A percentile compares a stretch with the other conserved stretches of the same genome.
Conservation (phyloP, 805 yeast species). For the Diddensiella santjacobensis region DNA sequence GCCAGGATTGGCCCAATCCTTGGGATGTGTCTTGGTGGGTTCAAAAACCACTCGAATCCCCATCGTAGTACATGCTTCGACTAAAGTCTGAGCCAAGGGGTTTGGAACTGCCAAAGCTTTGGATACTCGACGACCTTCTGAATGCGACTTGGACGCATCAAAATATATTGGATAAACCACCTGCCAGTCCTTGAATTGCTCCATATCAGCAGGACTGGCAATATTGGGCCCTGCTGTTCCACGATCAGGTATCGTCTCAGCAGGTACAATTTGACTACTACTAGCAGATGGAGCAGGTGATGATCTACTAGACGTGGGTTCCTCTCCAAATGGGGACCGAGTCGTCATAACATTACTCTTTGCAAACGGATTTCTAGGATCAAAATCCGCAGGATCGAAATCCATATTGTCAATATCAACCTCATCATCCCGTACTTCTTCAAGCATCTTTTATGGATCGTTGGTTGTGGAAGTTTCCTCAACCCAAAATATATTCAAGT, state of each 20-base stretch:
- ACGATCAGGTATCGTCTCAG: background rate
- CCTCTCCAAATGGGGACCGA: constrained; percentile 16
- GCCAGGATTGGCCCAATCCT: constrained; percentile 98
- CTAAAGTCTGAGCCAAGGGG: constrained; percentile 79
- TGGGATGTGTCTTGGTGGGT: constrained; percentile 88
- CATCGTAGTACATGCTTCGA: constrained; percentile 57
- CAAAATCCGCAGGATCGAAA: constrained; percentile 90
- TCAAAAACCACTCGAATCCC: constrained; percentile 35
- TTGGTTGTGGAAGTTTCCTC: too few species aligned
- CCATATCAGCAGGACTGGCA: constrained; percentile 55
- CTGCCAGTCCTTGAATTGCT: constrained; percentile 62
- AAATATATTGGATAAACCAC: constrained; percentile 89
- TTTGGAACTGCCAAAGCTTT: constrained; percentile 67
- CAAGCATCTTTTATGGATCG: constrained; percentile 1
- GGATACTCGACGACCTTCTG: constrained; percentile 81
- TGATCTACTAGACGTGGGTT: background rate
- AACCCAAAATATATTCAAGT: too few species aligned
- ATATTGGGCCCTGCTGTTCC: constrained; percentile 28
- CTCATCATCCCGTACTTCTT: constrained; percentile 63
- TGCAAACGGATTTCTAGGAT: constrained; percentile 45
- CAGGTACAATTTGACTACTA: constrained; percentile 4
- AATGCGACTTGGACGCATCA: constrained; percentile 68
- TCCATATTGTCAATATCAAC: constrained; percentile 74
- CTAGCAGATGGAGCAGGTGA: constrained; percentile 17
- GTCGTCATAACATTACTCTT: constrained; percentile 18